Percentiles rank a stretch among this genome's conserved stretches.
phyloP scores from a whole-genome alignment of 345 rosid species.

The Moringa oleifera region DNA sequence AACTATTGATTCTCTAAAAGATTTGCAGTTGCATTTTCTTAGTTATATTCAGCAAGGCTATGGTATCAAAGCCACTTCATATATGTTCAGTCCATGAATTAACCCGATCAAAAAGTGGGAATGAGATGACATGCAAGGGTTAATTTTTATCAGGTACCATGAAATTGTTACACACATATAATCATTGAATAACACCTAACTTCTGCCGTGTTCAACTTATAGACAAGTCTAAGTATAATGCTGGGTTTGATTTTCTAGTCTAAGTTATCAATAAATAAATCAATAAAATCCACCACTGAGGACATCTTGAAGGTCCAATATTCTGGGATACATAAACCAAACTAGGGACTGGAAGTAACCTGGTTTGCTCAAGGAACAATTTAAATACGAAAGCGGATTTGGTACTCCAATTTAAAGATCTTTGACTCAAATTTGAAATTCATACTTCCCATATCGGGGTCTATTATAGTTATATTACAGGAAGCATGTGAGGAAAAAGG shows the following conservation, averaged over 20 bases:
- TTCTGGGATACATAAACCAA: background rate
- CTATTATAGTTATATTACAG: background rate
- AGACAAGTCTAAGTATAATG: background rate
- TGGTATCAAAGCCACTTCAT: too few species aligned
- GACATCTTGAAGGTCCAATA: background rate
- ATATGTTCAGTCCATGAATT: too few species aligned
- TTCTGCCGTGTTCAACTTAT: background rate
- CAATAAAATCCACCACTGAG: background rate
- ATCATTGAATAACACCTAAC: background rate
- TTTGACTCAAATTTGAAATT: background rate
- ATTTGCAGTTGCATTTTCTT: too few species aligned
- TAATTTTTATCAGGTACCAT: too few species aligned
- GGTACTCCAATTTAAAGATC: background rate
- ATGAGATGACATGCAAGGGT: too few species aligned
- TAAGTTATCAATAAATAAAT: background rate
- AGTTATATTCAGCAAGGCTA: too few species aligned
- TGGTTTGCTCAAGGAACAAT: background rate
- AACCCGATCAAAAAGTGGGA: too few species aligned
- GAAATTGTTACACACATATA: too few species aligned
- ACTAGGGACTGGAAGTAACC: background rate
- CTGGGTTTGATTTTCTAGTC: background rate
- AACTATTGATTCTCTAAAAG: too few species aligned
- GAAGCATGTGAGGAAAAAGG: background rate
- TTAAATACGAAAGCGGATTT: background rate
- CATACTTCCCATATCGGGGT: background rate